Conservation (phyloP, 23 red algal genomes). For the Gracilaria gracilis region DNA sequence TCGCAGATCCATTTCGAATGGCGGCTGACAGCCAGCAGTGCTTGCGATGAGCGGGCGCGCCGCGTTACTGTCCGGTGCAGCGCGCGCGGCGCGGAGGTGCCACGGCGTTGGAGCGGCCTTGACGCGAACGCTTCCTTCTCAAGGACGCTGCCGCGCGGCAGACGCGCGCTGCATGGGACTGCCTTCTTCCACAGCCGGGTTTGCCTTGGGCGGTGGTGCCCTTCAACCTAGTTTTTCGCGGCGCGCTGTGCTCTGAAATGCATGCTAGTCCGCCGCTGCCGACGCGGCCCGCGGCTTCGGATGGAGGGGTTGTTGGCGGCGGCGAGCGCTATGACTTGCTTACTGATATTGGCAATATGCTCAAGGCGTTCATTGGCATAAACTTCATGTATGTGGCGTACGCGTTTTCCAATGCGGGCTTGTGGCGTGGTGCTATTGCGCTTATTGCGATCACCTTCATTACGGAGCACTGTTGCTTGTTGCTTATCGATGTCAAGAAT, state of each 20-base stretch:
- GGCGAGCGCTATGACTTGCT: constrained; percentile 19
- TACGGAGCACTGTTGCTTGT: constrained; percentile 87
- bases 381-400: constrained; percentile 97
- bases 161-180: not conserved
- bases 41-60: not conserved
- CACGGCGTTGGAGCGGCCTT: too few species aligned
- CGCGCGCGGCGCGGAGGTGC: not conserved
- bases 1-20: not conserved
- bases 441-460: constrained; percentile 73
- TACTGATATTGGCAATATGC: constrained; percentile 90
- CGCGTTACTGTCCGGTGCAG: not conserved
- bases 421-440: constrained; percentile 80
- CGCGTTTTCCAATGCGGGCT: constrained; percentile 92
- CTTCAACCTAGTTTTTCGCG: not conserved
- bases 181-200: not conserved
- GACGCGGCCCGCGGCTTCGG: not conserved
- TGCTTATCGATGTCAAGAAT: constrained; percentile 85
- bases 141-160: not conserved
- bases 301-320: not conserved
- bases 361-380: constrained; percentile 96
- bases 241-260: not conserved
- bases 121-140: too few species aligned
- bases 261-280: not conserved
- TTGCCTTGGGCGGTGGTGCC: too few species aligned
- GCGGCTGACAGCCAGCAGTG: constrained; percentile 3